Evolutionary conservation across 306 rosid genomes (phyloP), one percentile per base, ranked within the genome.

Genomic region (Prunus davidiana): DNA sequence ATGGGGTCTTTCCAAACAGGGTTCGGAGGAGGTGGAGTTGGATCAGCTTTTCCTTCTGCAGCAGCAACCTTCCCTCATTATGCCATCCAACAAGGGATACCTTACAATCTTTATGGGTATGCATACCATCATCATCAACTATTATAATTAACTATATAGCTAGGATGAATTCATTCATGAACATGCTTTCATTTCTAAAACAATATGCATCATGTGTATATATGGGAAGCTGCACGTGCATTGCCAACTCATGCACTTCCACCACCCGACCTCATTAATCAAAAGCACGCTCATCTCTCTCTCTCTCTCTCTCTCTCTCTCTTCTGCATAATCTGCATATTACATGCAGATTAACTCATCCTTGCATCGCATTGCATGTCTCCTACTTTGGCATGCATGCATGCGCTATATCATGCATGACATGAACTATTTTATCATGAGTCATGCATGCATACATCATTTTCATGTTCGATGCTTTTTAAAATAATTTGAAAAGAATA

Each of bases 31-130:
- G 97, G 89, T 30, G 88, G 87, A 82, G 96, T 83, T 63, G 93
- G 91, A 80, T 75, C 97, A 34, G 88, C 93, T 78, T 90, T 90
- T 87, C 86, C 92, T 74, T 91, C 96, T 58, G 86, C 97, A 64
- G 70, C 97, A 76, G 73, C 99, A 76, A 84, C 97, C 86, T 93
- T 92, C 81, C 97, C 98, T 88, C 97, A 90, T 88, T 92, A 92
- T 90, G 97, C 97, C 69, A 84, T 90, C 88, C 97, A 88, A 79
- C 97, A 90, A 88, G 97, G 97, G 75, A 87, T 89, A 69, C 97
- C 97, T 87, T 93, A 90, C 80, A 96, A 96, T 58, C 81, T 76
- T 30, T 81, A 81, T 58, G 79, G 84, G 81, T 24, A 71, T 50
- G 49, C 7, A 56, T 10, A 51, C 19, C 20, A 56, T 56, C 38